Conservation (phyloP, 441 rosid species). For the Erysimum pusillum region DNA sequence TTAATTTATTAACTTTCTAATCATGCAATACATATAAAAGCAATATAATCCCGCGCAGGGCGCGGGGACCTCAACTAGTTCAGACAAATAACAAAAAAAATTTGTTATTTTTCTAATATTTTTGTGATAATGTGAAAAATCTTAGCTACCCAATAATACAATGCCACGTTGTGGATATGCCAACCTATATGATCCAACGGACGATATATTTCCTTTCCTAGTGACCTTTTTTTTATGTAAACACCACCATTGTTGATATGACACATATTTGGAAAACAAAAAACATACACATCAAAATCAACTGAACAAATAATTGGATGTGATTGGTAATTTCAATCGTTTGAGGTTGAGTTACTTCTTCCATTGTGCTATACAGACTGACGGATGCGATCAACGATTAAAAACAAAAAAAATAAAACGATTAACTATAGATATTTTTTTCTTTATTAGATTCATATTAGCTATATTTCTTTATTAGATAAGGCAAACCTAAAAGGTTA, state of each 20-base stretch:
- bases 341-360: not conserved
- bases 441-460: too few species aligned
- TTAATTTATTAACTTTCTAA: too few species aligned
- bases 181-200: constrained; percentile 31
- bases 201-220: not conserved
- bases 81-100: not conserved
- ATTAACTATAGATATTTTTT: too few species aligned
- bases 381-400: not conserved
- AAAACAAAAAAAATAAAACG: too few species aligned
- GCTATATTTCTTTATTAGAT: too few species aligned
- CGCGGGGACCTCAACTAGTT: too few species aligned
- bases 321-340: constrained; percentile 5
- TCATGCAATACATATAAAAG: too few species aligned
- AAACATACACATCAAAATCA: constrained; percentile 16
- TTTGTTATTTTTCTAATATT: not conserved
- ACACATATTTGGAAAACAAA: constrained; percentile 13
- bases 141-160: constrained; percentile 24
- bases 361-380: not conserved
- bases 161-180: constrained; percentile 40
- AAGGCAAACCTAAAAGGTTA: too few species aligned
- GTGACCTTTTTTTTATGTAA: not conserved
- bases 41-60: too few species aligned
- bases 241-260: constrained; percentile 9
- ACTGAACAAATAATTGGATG: not conserved
- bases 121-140: constrained; percentile 39